Conservation (phyloP, 2,329 filamentous ascomycete species). For the Calonectria fujianensis region DNA sequence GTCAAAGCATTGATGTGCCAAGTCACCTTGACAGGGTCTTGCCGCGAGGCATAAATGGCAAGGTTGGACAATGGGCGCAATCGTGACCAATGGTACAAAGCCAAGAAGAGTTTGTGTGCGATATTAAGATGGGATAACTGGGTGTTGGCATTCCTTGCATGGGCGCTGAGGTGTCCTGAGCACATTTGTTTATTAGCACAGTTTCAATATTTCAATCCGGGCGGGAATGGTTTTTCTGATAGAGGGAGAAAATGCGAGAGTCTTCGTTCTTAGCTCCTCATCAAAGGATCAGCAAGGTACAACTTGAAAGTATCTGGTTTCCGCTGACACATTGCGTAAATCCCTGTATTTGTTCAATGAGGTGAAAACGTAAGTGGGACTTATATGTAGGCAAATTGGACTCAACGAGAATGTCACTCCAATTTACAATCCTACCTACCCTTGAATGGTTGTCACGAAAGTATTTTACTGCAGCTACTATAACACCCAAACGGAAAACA, state of each 20-base stretch:
- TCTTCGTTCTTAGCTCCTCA: conserved; percentile 16
- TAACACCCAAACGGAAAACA: no score
- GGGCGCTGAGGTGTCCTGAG: conserved; percentile 54
- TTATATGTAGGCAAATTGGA: conserved; percentile 9
- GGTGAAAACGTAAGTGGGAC: background rate
- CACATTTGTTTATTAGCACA: conserved; percentile 45
- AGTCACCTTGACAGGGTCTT: conserved; percentile 15
- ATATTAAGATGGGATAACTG: conserved; percentile 26
- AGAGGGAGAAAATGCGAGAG: conserved; percentile 39
- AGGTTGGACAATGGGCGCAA: conserved; percentile 31
- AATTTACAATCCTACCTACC: conserved; percentile 8
- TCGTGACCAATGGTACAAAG: conserved; percentile 13
- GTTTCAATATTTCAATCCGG: conserved; percentile 42
- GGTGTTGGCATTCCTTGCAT: conserved; percentile 47
- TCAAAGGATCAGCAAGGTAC: background rate
- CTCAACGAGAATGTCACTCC: background rate
- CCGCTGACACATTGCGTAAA: background rate
- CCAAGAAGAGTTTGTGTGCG: conserved; percentile 14
- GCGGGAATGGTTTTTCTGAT: conserved; percentile 43
- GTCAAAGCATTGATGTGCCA: conserved; percentile 9
- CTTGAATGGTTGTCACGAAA: no score
- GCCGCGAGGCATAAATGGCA: conserved; percentile 16
- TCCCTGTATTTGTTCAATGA: background rate
- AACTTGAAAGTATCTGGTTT: background rate
- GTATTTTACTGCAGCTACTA: no score